Evolutionary conservation across 2,329 filamentous ascomycete genomes (phyloP).

Genomic region (Boeremia exigua): DNA sequence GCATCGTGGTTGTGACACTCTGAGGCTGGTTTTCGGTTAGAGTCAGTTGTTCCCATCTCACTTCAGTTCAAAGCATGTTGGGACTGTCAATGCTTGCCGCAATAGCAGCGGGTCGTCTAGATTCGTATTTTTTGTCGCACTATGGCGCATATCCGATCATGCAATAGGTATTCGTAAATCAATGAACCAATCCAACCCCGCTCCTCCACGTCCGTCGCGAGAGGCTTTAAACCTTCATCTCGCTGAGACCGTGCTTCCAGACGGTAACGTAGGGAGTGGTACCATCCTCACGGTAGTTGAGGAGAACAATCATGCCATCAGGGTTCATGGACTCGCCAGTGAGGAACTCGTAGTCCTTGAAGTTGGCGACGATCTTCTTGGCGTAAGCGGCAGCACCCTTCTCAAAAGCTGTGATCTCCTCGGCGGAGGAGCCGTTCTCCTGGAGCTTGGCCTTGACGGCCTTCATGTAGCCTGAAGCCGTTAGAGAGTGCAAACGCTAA

Average conservation of each 20-base stretch:
- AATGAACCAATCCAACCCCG: conserved; percentile 35
- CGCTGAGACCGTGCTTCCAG: conserved; percentile 93
- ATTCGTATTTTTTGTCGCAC: conserved; percentile 44
- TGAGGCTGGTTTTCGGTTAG: background rate
- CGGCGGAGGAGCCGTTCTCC: conserved; percentile 59
- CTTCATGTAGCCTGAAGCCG: conserved; percentile 82
- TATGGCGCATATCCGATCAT: conserved; percentile 46
- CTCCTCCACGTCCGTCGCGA: conserved; percentile 16
- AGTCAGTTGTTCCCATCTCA: background rate
- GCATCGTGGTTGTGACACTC: too few relatives aligned
- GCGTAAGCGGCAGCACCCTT: conserved; percentile 73
- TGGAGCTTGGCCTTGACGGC: conserved; percentile 78
- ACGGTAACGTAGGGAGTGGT: conserved; percentile 85
- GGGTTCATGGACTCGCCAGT: conserved; percentile 91
- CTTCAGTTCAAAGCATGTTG: background rate
- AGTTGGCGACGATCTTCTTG: conserved; percentile 84
- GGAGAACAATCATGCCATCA: conserved; percentile 91
- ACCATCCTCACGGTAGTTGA: conserved; percentile 98
- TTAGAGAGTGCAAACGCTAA: conserved; percentile 7
- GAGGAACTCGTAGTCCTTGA: conserved; percentile 96
- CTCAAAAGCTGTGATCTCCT: conserved; percentile 79
- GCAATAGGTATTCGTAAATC: conserved; percentile 48
- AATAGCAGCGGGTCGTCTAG: conserved; percentile 34
- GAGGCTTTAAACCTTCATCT: conserved; percentile 82
- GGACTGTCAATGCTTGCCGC: conserved; percentile 9